Evolutionary conservation across 106 monocot species (phyloP).

Genomic region (Chionographis japonica): DNA sequence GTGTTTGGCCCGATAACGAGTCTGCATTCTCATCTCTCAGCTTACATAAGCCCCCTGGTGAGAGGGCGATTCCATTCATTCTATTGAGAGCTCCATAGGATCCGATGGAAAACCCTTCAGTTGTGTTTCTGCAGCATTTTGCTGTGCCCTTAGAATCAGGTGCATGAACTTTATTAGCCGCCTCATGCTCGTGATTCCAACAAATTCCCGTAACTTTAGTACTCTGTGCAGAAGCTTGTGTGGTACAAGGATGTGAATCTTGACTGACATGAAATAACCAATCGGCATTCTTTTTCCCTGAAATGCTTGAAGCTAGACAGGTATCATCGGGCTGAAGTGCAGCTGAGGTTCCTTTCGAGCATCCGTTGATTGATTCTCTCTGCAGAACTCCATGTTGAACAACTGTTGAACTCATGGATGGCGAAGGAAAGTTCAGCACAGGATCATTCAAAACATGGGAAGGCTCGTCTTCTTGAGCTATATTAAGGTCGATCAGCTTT

Average conservation of each 20-base stretch:
- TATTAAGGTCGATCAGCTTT: conserved; percentile 59
- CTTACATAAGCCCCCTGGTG: conserved; percentile 2
- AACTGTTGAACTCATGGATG: conserved; percentile 26
- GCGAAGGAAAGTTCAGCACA: conserved; percentile 7
- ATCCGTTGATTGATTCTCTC: conserved; percentile 5
- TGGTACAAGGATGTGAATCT: background rate
- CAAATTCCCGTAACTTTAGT: background rate
- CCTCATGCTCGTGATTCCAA: background rate
- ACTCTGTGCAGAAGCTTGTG: background rate
- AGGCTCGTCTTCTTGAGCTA: conserved; percentile 38
- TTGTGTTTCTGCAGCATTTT: conserved; percentile 3
- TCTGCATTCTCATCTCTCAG: background rate
- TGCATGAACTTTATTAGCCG: background rate
- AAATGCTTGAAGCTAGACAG: conserved; percentile 2
- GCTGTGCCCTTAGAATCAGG: background rate
- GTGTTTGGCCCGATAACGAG: background rate
- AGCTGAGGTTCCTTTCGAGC: background rate
- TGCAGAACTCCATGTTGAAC: conserved; percentile 10
- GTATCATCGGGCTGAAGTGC: background rate
- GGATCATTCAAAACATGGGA: conserved; percentile 8
- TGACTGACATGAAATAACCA: background rate
- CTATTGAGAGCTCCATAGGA: background rate
- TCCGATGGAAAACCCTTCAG: conserved; percentile 6
- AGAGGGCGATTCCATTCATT: background rate
- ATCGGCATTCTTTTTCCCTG: background rate